Evolutionary conservation across 306 rosid species (phyloP), one percentile per base, ranked within the genome.

Genomic region (Trichosanthes cucumerina): DNA sequence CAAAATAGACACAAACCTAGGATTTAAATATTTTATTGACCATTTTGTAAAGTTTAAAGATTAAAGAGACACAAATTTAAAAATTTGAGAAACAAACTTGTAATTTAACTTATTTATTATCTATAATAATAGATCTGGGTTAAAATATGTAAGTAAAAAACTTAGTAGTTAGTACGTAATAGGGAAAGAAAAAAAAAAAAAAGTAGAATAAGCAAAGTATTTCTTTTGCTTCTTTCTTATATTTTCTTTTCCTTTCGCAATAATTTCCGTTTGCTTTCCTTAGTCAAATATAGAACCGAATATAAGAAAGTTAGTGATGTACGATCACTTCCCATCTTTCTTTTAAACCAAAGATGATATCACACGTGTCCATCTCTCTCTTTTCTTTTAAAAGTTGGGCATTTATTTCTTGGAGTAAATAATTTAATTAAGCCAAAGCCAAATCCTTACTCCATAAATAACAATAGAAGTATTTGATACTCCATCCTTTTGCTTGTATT

Each of bases 251-350:
- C 7, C 39, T 66, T 66, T 68, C 5, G 52, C 54, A 70, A 24
- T 70, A 41, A 66, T 66, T 9, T 66, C 1, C 18, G 0, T n/a
- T 64, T 64, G 13, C 24, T 64, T 64, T 69, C 12, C 13, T 70
- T 70, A 24, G 57, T 70, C 76, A 70, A 70, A 70, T 70, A 21
- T 23, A 41, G 57, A 70, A 70, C 39, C 76, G 76, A 70, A 70
- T 70, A 70, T 70, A 70, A 44, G 56, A 70, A 70, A 70, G 76
- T 43, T 24, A 24, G 76, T 41, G 74, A 43, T 12, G 75, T 44
- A 70, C 12, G 76, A 70, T 70, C 56, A 44, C 9, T 70, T 69
- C 76, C 56, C n/a, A 70, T 70, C 8, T 70, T 23, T 23, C 2
- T 7, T 13, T 44, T 6, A 4, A 70, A 24, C 76, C 76, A 70